phyloP scores from a whole-genome alignment of 2,329 filamentous ascomycete genomes.

The Aspergillus sp. region DNA sequence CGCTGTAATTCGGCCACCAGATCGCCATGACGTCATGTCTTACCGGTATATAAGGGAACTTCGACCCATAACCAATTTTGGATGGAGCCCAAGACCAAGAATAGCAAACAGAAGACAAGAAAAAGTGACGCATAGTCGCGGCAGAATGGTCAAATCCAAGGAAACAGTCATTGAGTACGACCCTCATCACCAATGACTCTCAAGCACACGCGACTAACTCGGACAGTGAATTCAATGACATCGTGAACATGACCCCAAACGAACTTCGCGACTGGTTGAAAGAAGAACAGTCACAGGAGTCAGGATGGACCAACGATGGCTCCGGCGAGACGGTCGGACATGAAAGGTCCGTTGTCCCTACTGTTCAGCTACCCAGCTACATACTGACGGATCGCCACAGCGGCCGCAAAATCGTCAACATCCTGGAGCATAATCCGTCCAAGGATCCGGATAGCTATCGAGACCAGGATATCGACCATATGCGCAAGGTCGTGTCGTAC shows the following conservation, averaged over 20 bases:
- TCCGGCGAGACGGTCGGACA: slow-evolving; percentile 64
- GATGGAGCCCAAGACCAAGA: no score
- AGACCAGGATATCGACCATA: slow-evolving; percentile 58
- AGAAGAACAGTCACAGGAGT: slow-evolving; percentile 55
- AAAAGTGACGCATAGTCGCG: background rate
- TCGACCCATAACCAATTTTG: no score
- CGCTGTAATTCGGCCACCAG: background rate
- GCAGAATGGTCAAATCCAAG: background rate
- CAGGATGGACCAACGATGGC: slow-evolving; percentile 60
- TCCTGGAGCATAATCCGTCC: slow-evolving; percentile 61
- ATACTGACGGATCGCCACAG: slow-evolving; percentile 34
- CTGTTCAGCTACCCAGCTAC: no score
- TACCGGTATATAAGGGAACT: background rate
- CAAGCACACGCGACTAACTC: background rate
- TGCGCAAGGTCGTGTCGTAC: slow-evolving; percentile 64
- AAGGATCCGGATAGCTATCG: slow-evolving; percentile 59
- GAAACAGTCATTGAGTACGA: background rate
- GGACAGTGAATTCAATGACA: slow-evolving; percentile 61
- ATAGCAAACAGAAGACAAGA: no score
- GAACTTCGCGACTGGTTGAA: slow-evolving; percentile 64
- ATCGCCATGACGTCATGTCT: background rate
- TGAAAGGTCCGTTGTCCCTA: slow-evolving; percentile 45
- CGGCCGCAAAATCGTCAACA: slow-evolving; percentile 63
- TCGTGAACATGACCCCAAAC: slow-evolving; percentile 64
- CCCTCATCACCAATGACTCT: background rate